phyloP scores from a whole-genome alignment of 192 early-diverging fungal genomes.

The Coemansia sp. region DNA sequence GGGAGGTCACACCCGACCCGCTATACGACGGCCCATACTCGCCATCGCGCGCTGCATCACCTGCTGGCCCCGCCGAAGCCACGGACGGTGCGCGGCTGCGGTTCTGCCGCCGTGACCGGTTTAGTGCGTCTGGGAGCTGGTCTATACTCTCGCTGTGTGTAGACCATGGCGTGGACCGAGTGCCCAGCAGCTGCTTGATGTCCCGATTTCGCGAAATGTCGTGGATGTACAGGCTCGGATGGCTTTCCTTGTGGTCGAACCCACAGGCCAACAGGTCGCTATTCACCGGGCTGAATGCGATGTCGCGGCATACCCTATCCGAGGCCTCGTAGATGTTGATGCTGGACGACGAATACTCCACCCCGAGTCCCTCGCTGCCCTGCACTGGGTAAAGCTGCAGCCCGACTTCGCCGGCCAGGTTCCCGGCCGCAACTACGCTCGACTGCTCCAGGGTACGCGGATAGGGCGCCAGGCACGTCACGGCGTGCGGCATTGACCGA shows the following conservation, averaged over 20 bases:
- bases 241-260: constrained; percentile 34
- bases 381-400: constrained; percentile 29
- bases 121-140: neutral
- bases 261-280: constrained; percentile 37
- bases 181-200: constrained; percentile 27
- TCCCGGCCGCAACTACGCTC: constrained; percentile 30
- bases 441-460: constrained; percentile 15
- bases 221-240: constrained; percentile 25
- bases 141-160: constrained; percentile 12
- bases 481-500: constrained; percentile 10
- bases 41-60: constrained; percentile 2
- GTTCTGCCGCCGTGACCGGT: neutral
- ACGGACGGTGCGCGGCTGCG: constrained; percentile 14
- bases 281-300: constrained; percentile 29
- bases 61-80: constrained; percentile 7
- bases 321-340: constrained; percentile 21
- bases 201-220: constrained; percentile 29
- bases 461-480: constrained; percentile 29
- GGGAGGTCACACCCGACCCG: constrained; percentile 32
- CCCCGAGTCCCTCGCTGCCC: neutral
- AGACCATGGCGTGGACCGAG: constrained; percentile 19
- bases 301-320: constrained; percentile 12
- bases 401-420: constrained; percentile 18
- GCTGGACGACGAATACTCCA: neutral
- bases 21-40: constrained; percentile 21